Evolutionary conservation across 345 rosid genomes (phyloP).

Genomic region (Psidium guajava): DNA sequence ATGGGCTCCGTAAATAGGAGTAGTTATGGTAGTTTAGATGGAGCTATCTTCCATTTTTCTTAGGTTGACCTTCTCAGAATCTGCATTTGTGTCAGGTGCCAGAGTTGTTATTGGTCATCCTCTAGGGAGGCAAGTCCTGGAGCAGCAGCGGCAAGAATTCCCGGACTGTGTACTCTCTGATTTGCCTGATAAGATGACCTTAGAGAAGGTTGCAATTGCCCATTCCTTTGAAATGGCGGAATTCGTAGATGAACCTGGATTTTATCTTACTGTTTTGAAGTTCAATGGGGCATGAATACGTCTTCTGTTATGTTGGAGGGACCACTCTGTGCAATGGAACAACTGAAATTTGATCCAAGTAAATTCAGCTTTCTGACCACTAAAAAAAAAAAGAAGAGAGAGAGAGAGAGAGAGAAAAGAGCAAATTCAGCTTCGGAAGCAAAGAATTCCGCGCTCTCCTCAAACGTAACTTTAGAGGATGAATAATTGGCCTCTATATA

Average conservation of each 20-base stretch:
- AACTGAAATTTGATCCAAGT: background rate
- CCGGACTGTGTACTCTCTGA: constrained; percentile 55
- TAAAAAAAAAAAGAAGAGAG: too few species aligned
- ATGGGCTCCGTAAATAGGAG: background rate
- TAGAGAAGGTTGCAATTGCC: constrained; percentile 37
- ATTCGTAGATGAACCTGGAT: constrained; percentile 53
- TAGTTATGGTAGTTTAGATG: background rate
- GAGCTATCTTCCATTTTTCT: background rate
- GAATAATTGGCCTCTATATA: background rate
- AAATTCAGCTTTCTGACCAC: too few species aligned
- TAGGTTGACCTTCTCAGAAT: background rate
- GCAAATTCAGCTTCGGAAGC: background rate
- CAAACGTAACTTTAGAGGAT: background rate
- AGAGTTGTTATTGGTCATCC: constrained; percentile 74
- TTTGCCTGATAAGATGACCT: constrained; percentile 57
- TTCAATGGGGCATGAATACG: constrained; percentile 7
- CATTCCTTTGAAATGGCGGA: constrained; percentile 48
- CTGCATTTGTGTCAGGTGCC: constrained; percentile 37
- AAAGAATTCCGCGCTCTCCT: background rate
- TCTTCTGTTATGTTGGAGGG: background rate
- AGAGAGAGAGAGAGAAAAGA: background rate
- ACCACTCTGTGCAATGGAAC: background rate
- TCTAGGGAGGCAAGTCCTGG: constrained; percentile 54
- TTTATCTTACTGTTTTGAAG: constrained; percentile 61
- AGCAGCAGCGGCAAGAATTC: constrained; percentile 49